A percentile compares a stretch with the other conserved stretches of the same genome.
Conservation (phyloP, 768 basidiomycete genomes). For the Sistotremastrum suecicum region DNA sequence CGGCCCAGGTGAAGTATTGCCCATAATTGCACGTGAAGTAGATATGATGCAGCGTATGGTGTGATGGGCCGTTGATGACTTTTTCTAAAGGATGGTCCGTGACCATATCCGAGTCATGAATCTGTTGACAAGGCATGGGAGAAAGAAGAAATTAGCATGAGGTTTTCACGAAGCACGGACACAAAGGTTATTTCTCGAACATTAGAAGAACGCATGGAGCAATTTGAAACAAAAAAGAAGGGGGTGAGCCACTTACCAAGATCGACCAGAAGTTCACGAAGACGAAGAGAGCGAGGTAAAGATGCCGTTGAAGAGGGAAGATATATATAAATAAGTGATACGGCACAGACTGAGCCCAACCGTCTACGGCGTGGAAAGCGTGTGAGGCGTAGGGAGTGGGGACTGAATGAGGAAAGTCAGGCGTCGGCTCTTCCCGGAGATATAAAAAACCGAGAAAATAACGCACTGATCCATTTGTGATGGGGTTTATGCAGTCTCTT, state of each 20-base stretch:
- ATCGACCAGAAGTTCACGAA: slow-evolving; percentile 92
- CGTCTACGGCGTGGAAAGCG: slow-evolving; percentile 95
- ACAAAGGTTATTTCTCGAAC: not conserved
- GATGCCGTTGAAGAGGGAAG: slow-evolving; percentile 76
- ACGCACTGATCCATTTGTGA: slow-evolving; percentile 95
- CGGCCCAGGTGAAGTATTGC: slow-evolving; percentile 95
- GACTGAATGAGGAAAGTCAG: slow-evolving; percentile 31
- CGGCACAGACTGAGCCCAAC: slow-evolving; percentile 85
- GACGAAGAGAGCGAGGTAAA: slow-evolving; percentile 80
- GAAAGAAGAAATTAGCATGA: not conserved
- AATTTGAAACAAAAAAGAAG: not conserved
- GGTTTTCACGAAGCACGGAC: not conserved
- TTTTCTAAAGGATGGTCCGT: slow-evolving; percentile 79
- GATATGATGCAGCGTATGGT: slow-evolving; percentile 93
- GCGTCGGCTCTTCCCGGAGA: not conserved
- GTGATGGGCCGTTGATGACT: slow-evolving; percentile 94
- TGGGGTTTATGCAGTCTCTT: slow-evolving; percentile 93
- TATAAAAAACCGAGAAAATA: not conserved
- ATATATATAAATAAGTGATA: slow-evolving; percentile 87
- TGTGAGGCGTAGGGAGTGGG: slow-evolving; percentile 96
- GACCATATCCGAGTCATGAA: slow-evolving; percentile 99
- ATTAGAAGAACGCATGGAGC: no score
- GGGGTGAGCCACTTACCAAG: slow-evolving; percentile 37
- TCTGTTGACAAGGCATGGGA: slow-evolving; percentile 29
- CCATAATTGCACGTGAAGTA: slow-evolving; percentile 97